Evolutionary conservation across 2,329 filamentous ascomycete species (phyloP), one percentile per base, ranked within the genome.

Genomic region (Pseudocercospora pini-densiflorae): DNA sequence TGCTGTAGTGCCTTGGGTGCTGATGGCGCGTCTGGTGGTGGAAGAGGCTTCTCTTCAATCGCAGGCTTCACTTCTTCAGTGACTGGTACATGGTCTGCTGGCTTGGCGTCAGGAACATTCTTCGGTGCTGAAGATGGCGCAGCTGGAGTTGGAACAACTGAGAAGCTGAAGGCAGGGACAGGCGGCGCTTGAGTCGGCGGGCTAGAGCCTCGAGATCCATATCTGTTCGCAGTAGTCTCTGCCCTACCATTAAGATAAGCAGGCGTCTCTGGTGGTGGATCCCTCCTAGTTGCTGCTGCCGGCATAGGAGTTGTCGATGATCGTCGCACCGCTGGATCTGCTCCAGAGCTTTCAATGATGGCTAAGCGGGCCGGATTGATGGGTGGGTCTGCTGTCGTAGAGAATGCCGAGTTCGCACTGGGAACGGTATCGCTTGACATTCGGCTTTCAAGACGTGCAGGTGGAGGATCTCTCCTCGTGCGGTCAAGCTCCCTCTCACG

Each of bases 101-200:
- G 49, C 47, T 65, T 70, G 2, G 62, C 24, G 27, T 71, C 70
- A 27, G 58, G 29, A 5, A 76, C 68, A 31, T 64, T 59, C 62
- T 77, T 78, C 8, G 75, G 70, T 19, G 74, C 67, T 21, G 75
- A 23, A 10, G 31, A 43, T 21, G 55, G 10, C 23, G 55, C 29
- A 27, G 68, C 65, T 23, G 77, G 68, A 21, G 74, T 66, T 24
- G 77, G 71, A 5, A 73, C 73, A 29, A 77, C 71, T 5, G 75
- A 75, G 33, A 77, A 68, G 45, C 74, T 77, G 75, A 87, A 87
- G n/a, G 85, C 84, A 27, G 85, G 85, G 14, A 87, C 84, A 61
- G 82, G 79, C 16, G 83, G 83, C 27, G 84, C 84, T 67, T 85
- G 83, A 29, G 84, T 84, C 43, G 85, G 84, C 10, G 85, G 85